Evolutionary conservation across 805 yeast species (phyloP).

Genomic region (Ogataea nitratoaversa): DNA sequence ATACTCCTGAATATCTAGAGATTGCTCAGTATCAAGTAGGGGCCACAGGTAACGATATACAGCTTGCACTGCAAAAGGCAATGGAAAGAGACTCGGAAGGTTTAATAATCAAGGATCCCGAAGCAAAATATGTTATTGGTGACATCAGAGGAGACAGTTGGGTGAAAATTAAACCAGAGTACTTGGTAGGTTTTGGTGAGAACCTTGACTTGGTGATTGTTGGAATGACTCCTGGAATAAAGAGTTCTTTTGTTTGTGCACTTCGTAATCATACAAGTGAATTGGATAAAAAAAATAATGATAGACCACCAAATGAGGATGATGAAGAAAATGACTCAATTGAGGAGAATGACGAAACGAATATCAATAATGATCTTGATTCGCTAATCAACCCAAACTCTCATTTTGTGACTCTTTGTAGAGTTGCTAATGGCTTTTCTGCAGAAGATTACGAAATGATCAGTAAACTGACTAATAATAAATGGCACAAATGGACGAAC

Average conservation of each 20-base stretch:
- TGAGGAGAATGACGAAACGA: slow-evolving; percentile 1
- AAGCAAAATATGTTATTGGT: slow-evolving; percentile 56
- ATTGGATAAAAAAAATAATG: not conserved
- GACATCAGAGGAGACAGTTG: slow-evolving; percentile 55
- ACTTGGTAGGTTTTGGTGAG: slow-evolving; percentile 80
- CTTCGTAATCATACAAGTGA: slow-evolving; percentile 34
- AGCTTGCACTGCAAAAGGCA: slow-evolving; percentile 50
- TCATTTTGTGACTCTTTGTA: slow-evolving; percentile 65
- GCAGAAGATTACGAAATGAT: slow-evolving; percentile 57
- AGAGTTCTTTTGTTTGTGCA: slow-evolving; percentile 73
- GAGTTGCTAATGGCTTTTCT: slow-evolving; percentile 82
- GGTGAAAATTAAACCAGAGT: slow-evolving; percentile 91
- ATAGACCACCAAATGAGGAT: not conserved
- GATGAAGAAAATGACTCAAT: slow-evolving; percentile 27
- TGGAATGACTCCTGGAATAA: slow-evolving; percentile 72
- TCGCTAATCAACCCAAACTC: slow-evolving; percentile 11
- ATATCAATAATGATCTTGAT: slow-evolving; percentile 2
- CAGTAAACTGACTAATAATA: slow-evolving; percentile 49
- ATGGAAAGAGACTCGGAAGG: slow-evolving; percentile 75
- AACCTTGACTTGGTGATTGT: slow-evolving; percentile 75
- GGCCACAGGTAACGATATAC: slow-evolving; percentile 47
- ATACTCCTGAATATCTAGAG: slow-evolving; percentile 47
- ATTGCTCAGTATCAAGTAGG: slow-evolving; percentile 40
- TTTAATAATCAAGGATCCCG: slow-evolving; percentile 63
- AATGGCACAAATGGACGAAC: slow-evolving; percentile 49